phyloP scores from a whole-genome alignment of 1,284 basidiomycete species.

The Pholiota adiposa region DNA sequence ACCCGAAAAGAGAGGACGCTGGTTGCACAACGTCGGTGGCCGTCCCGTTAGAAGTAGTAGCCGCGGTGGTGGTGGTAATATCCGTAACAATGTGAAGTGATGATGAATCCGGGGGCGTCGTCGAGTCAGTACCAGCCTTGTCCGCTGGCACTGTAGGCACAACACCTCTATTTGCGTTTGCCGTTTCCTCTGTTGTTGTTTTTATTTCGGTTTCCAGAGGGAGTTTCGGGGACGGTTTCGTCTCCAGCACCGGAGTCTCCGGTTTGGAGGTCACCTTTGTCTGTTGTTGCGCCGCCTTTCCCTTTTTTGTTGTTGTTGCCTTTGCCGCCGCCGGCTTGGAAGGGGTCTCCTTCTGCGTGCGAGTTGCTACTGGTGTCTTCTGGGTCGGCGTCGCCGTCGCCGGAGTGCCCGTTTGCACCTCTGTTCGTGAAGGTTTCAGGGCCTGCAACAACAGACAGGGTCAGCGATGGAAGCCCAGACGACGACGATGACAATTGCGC shows the following conservation, averaged over 20 bases:
- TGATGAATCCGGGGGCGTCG: background rate
- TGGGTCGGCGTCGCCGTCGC: too few species aligned
- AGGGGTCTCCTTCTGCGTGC: conserved; percentile 3
- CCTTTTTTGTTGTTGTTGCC: conserved; percentile 1
- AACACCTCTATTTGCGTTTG: background rate
- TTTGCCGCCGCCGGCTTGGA: conserved; percentile 2
- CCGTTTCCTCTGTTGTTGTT: background rate
- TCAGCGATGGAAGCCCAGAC: conserved; percentile 1
- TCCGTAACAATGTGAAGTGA: background rate
- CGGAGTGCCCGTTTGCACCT: conserved; percentile 6
- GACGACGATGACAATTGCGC: conserved; percentile 12
- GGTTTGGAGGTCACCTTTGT: conserved; percentile 7
- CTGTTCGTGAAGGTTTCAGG: background rate
- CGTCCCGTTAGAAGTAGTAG: background rate
- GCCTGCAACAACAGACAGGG: too few species aligned
- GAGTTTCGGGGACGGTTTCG: background rate
- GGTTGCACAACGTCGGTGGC: background rate
- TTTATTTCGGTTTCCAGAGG: background rate
- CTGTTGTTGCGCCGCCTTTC: background rate
- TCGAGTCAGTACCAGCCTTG: background rate
- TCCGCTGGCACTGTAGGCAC: background rate
- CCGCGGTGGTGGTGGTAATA: too few species aligned
- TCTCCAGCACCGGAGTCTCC: conserved; percentile 5
- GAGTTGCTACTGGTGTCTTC: background rate
- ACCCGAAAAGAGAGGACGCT: background rate